Evolutionary conservation across 164 flowering plant species (phyloP).

Genomic region (Vitis amurensis): DNA sequence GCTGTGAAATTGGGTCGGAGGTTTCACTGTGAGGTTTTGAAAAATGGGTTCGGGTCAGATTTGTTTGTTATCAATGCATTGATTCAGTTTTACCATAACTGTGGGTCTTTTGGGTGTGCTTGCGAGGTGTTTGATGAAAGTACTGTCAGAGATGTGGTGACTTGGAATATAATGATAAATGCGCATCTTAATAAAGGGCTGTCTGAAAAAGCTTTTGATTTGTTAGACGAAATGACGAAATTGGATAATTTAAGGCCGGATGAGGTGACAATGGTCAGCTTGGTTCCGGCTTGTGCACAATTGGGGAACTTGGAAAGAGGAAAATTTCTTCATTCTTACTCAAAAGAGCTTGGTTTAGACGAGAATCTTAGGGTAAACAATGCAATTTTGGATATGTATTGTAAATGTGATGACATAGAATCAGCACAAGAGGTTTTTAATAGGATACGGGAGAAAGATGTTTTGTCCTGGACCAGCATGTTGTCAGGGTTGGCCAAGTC

Average conservation of each 20-base stretch:
- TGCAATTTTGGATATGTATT: conserved; percentile 38
- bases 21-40: conserved; percentile 16
- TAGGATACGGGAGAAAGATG: conserved; percentile 25
- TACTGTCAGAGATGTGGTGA: conserved; percentile 13
- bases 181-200: conserved; percentile 7
- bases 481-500: conserved; percentile 25
- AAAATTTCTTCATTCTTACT: conserved; percentile 29
- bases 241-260: conserved; percentile 22
- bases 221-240: conserved; percentile 9
- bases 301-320: conserved; percentile 26
- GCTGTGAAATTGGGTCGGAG: conserved; percentile 11
- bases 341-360: conserved; percentile 25
- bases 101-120: conserved; percentile 15
- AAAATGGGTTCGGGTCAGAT: conserved; percentile 13
- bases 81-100: conserved; percentile 16
- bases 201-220: conserved; percentile 4
- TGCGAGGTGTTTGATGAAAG: conserved; percentile 13
- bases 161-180: conserved; percentile 20
- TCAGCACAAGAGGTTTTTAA: conserved; percentile 23
- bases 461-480: conserved; percentile 36
- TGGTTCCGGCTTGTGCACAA: conserved; percentile 28
- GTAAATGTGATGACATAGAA: conserved; percentile 36
- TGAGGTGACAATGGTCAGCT: conserved; percentile 35
- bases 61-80: conserved; percentile 17
- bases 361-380: conserved; percentile 29